A percentile compares a stretch with the other conserved stretches of the same genome.
phyloP scores from a whole-genome alignment of 139 green algal genomes.

The Chlamydomonas eustigma region DNA sequence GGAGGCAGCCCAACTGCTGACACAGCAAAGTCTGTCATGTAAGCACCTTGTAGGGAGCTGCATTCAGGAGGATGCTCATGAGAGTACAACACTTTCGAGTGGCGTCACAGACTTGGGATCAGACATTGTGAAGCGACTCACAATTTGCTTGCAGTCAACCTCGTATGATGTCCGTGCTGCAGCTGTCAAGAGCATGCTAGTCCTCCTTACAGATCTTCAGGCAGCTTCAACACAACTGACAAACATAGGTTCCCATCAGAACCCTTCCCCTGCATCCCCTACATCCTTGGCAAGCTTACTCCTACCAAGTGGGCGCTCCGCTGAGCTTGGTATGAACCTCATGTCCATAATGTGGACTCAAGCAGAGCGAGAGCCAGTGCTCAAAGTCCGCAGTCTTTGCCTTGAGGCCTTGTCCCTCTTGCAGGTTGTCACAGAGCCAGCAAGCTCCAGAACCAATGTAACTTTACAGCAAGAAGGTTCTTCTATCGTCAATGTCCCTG shows the following conservation, averaged over 20 bases:
- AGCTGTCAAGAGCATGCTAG: constrained; percentile 43
- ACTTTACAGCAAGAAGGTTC: background rate
- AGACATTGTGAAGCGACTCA: constrained; percentile 21
- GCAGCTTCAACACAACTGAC: constrained; percentile 6
- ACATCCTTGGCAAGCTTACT: too few relatives aligned
- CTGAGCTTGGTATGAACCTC: too few relatives aligned
- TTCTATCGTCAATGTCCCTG: background rate
- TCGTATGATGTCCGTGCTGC: constrained; percentile 54
- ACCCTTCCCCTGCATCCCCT: too few relatives aligned
- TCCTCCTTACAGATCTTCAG: background rate
- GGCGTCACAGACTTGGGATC: too few relatives aligned
- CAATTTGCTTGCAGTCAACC: constrained; percentile 21
- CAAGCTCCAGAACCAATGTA: background rate
- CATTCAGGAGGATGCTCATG: too few relatives aligned
- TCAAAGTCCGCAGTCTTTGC: constrained; percentile 18
- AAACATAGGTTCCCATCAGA: too few relatives aligned
- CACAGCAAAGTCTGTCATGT: background rate
- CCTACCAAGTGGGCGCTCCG: too few relatives aligned
- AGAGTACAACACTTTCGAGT: too few relatives aligned
- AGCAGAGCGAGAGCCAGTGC: constrained; percentile 9
- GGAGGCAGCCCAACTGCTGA: constrained; percentile 22
- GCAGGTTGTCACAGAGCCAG: constrained; percentile 7
- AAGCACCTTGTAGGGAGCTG: background rate
- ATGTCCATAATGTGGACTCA: too few relatives aligned
- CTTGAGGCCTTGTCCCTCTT: constrained; percentile 15